These are phyloP conservation scores for Leccinum obscurum DNA, from an alignment of 768 basidiomycete species.

Conservation along the genomic window DNA sequence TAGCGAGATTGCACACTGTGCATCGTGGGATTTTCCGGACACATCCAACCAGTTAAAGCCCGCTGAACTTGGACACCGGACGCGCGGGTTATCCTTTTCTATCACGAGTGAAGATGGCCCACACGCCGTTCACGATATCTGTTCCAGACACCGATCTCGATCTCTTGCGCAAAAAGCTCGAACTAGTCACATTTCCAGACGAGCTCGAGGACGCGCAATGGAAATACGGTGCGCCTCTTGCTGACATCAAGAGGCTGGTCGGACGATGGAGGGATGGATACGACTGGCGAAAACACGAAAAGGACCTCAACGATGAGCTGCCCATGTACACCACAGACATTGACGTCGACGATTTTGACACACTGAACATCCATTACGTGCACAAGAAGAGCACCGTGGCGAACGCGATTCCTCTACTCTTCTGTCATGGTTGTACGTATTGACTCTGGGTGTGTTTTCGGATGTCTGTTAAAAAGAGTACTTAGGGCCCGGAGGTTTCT, in stretches of 20 bases:
- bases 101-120: slow-evolving; percentile 23
- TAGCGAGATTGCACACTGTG: neutral
- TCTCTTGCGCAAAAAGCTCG: slow-evolving; percentile 46
- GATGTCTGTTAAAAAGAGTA: neutral
- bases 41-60: no score
- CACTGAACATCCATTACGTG: slow-evolving; percentile 57
- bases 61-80: no score
- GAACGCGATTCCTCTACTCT: slow-evolving; percentile 56
- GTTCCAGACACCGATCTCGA: slow-evolving; percentile 45
- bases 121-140: slow-evolving; percentile 47
- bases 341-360: slow-evolving; percentile 45
- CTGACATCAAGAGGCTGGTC: slow-evolving; percentile 48
- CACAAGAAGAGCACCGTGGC: slow-evolving; percentile 47
- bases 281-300: slow-evolving; percentile 58
- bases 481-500: slow-evolving; percentile 54
- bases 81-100: neutral
- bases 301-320: slow-evolving; percentile 47
- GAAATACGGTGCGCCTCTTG: slow-evolving; percentile 53
- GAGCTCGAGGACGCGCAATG: slow-evolving; percentile 52
- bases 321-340: slow-evolving; percentile 58
- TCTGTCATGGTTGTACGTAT: slow-evolving; percentile 59
- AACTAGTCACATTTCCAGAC: slow-evolving; percentile 50
- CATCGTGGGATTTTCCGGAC: neutral
- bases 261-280: slow-evolving; percentile 52
- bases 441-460: neutral